These are phyloP conservation scores for Leishmania guyanensis DNA, from an alignment of 208 protist genomes.

Conservation along the genomic window DNA sequence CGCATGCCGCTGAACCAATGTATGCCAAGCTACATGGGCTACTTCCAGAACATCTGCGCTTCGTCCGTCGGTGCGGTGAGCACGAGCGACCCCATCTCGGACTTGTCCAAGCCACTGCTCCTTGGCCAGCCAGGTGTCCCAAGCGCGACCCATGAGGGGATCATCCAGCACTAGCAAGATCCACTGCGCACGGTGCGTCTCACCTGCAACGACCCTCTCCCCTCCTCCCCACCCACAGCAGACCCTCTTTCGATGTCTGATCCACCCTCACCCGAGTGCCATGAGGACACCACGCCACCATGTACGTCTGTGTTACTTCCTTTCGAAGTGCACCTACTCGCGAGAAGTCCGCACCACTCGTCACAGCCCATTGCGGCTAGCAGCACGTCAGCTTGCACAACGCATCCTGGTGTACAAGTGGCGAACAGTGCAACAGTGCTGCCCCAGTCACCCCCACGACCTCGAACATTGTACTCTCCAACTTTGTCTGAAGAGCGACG, in stretches of 20 bases:
- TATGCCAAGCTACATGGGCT: conserved; percentile 48
- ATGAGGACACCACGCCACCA: background rate
- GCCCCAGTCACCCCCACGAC: background rate
- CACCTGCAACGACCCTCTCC: background rate
- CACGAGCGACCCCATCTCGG: background rate
- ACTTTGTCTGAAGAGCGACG: background rate
- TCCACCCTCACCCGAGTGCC: background rate
- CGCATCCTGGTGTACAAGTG: background rate
- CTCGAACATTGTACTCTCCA: background rate
- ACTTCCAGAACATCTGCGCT: conserved; percentile 57
- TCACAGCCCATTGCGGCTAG: background rate
- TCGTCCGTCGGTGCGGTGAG: background rate
- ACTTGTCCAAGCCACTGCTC: conserved; percentile 10
- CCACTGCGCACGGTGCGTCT: background rate
- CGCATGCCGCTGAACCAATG: conserved; percentile 54
- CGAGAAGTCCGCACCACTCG: background rate
- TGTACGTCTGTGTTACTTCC: background rate
- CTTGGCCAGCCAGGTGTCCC: conserved; percentile 13
- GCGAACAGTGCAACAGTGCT: background rate
- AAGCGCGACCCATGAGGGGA: background rate
- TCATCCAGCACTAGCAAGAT: background rate
- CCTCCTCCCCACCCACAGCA: background rate
- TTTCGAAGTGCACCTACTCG: background rate
- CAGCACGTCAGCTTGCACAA: background rate
- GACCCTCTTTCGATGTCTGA: background rate